Conservation (phyloP, 805 yeast genomes). For the Monosporozyma aerobia region DNA sequence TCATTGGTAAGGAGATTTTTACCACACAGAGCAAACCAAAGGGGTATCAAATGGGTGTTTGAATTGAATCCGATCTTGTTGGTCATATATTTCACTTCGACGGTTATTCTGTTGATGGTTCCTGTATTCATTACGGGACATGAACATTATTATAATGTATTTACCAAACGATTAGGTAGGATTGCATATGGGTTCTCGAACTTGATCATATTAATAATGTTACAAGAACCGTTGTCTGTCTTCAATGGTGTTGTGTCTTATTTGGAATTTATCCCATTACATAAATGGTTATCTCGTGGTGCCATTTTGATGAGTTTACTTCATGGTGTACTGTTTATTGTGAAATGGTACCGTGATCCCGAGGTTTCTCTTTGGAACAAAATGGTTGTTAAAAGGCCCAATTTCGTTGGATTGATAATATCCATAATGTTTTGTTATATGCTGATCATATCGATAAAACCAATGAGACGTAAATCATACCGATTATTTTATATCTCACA, state of each 20-base stretch:
- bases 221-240: constrained; percentile 46
- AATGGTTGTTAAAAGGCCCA: constrained; percentile 22
- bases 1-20: constrained; percentile 21
- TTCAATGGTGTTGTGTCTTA: constrained; percentile 35
- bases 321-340: constrained; percentile 47
- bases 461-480: constrained; percentile 43
- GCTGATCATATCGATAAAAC: constrained; percentile 38
- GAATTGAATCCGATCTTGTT: neutral
- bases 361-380: constrained; percentile 30
- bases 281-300: constrained; percentile 63
- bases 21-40: constrained; percentile 4
- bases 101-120: constrained; percentile 20
- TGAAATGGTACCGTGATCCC: constrained; percentile 39
- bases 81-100: neutral
- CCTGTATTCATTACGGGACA: neutral
- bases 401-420: constrained; percentile 45
- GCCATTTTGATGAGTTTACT: constrained; percentile 36
- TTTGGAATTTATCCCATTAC: constrained; percentile 46
- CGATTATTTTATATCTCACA: constrained; percentile 49
- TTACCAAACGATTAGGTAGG: constrained; percentile 50
- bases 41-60: neutral
- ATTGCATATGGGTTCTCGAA: constrained; percentile 51
- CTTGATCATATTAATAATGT: constrained; percentile 43
- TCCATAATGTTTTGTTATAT: constrained; percentile 32
- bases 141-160: neutral